Evolutionary conservation across 2,329 filamentous ascomycete species (phyloP), one percentile per base, ranked within the genome.

Genomic region (Colletotrichum theobromicola): DNA sequence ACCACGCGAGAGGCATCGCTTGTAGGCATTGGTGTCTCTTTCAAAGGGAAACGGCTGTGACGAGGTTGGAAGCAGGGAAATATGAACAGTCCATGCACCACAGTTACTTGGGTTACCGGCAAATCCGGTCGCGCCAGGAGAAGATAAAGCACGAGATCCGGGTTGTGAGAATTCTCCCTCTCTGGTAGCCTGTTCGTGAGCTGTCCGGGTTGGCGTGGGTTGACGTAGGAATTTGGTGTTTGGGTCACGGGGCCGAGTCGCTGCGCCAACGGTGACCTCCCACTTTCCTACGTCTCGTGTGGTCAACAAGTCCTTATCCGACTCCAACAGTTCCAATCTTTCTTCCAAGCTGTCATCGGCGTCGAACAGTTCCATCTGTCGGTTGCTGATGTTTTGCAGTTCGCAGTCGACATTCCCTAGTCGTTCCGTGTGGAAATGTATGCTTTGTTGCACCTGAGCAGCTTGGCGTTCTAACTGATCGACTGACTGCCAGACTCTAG

Each of bases 1-100:
- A 4, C 90, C 90, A 18, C 90, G 88, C 16, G 90, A 92, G 6
- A 92, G 84, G 58, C 90, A 91, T 57, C 90, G 86, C 78, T 91
- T 91, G 81, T 92, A 92, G 5, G 90, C 90, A 53, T 85, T 88
- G 16, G 90, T 91, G 77, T 91, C 89, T 78, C 90, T 90, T 80
- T 92, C 90, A 79, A 92, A 92, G 0, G 90, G 90, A 76, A 91
- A 91, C 6, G 89, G 88, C 70, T 89, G 87, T 37, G 85, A 85
- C 15, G 84, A 84, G 61, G 86, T 88, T 5, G 90, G 90, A 46
- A 92, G 84, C 15, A 92, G 85, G 4, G 90, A 92, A 42, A 92
- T 85, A 77, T 92, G 90, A 32, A 92, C 88, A 2, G 90, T 91
- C 90, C 90, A 92, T 7, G 85, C 82, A 68, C 82, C 84, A 21